Evolutionary conservation across 495 filamentous ascomycete genomes (phyloP).

Genomic region (Astrothelium subdiscretum): DNA sequence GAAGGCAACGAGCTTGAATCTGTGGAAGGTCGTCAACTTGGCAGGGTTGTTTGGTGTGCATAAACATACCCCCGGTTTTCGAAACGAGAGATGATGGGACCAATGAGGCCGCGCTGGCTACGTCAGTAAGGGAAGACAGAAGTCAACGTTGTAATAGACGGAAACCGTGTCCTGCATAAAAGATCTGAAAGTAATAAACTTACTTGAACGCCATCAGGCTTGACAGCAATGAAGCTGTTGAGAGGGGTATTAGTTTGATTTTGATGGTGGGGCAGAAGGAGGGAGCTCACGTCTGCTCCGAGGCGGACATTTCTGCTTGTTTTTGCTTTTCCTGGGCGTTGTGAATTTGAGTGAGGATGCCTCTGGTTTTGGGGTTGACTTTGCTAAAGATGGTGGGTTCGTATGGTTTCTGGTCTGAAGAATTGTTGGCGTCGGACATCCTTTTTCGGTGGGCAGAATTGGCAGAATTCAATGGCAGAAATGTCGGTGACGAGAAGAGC

Average conservation of each 20-base stretch:
- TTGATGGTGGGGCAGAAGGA: constrained; percentile 31
- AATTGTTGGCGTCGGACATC: constrained; percentile 1
- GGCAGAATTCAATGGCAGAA: neutral
- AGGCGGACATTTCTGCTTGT: constrained; percentile 57
- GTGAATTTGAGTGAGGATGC: constrained; percentile 17
- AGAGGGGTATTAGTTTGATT: constrained; percentile 16
- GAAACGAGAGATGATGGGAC: constrained; percentile 93
- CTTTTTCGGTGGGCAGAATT: neutral
- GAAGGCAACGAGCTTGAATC: constrained; percentile 96
- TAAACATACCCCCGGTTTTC: constrained; percentile 72
- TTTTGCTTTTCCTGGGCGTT: constrained; percentile 27
- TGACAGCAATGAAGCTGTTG: constrained; percentile 92
- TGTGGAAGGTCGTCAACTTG: constrained; percentile 22
- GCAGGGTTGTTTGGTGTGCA: neutral
- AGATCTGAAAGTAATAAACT: constrained; percentile 12
- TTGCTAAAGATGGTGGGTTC: constrained; percentile 36
- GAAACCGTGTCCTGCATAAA: neutral
- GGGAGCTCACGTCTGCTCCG: constrained; percentile 79
- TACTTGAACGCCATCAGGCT: constrained; percentile 99
- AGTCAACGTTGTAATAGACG: constrained; percentile 3
- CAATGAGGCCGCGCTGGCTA: constrained; percentile 81
- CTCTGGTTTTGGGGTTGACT: constrained; percentile 38
- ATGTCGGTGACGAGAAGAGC: neutral
- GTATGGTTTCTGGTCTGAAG: constrained; percentile 13
- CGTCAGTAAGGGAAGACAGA: constrained; percentile 14